These are phyloP conservation scores for Henckelia pumila DNA, from an alignment of 257 asterid genomes.

Conservation along the genomic window DNA sequence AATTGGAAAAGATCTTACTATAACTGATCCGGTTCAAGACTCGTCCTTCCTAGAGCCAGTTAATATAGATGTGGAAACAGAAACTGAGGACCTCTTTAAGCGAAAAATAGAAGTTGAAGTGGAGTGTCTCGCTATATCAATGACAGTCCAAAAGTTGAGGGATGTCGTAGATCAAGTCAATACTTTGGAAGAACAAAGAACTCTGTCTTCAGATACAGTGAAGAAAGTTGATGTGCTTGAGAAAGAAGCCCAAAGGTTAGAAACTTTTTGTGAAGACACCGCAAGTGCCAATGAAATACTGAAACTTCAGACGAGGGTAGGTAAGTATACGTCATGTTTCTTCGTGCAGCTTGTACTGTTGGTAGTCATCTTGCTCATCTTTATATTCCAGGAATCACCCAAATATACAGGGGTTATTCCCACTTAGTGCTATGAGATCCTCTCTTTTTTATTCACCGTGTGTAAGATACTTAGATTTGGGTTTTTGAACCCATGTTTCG, in stretches of 20 bases:
- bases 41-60: conserved; percentile 27
- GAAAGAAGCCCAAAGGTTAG: conserved; percentile 46
- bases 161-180: conserved; percentile 46
- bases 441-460: background rate
- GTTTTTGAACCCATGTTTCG: conserved; percentile 20
- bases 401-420: conserved; percentile 53
- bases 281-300: conserved; percentile 38
- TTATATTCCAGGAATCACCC: conserved; percentile 39
- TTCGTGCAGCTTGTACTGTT: conserved; percentile 52
- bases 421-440: conserved; percentile 41
- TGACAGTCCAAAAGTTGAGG: conserved; percentile 42
- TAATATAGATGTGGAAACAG: conserved; percentile 31
- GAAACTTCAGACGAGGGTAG: conserved; percentile 44
- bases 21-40: conserved; percentile 34
- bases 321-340: conserved; percentile 51
- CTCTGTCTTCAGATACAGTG: conserved; percentile 41
- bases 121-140: conserved; percentile 48
- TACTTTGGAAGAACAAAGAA: conserved; percentile 48
- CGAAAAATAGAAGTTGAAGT: conserved; percentile 79
- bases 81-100: conserved; percentile 57
- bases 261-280: conserved; percentile 39
- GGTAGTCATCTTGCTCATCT: conserved; percentile 29
- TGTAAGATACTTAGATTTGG: conserved; percentile 18
- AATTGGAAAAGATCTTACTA: conserved; percentile 30
- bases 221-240: conserved; percentile 47